Percentiles rank a stretch among this genome's conserved stretches.
Evolutionary conservation across 1,139 yeast genomes (phyloP).

Genomic region (Geotrichum carabidarum): DNA sequence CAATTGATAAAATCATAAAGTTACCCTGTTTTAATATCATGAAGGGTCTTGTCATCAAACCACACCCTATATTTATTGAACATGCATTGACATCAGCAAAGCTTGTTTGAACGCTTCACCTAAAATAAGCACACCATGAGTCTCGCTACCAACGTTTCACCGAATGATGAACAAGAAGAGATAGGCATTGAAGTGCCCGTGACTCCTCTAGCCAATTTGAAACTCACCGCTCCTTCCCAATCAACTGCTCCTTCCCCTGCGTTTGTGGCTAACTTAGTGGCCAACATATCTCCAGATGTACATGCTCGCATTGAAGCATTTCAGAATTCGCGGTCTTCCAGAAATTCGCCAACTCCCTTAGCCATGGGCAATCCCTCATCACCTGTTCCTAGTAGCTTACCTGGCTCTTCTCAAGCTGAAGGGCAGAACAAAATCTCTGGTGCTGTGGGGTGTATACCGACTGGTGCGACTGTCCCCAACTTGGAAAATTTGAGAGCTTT

Average conservation of each 20-base stretch:
- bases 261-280: conserved; percentile 19
- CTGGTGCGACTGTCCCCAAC: conserved; percentile 4
- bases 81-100: too few species aligned
- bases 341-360: not conserved
- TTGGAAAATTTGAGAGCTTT: conserved; percentile 4
- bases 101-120: too few species aligned
- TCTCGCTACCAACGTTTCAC: not conserved
- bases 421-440: not conserved
- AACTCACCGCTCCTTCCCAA: conserved; percentile 4
- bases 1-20: too few species aligned
- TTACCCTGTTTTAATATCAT: too few species aligned
- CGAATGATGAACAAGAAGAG: conserved; percentile 1
- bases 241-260: conserved; percentile 19
- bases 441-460: not conserved
- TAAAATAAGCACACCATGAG: not conserved
- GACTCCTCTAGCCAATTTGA: conserved; percentile 8
- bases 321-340: conserved; percentile 38
- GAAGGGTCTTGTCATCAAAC: too few species aligned
- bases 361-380: not conserved
- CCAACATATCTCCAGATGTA: conserved; percentile 50
- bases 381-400: not conserved
- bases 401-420: not conserved
- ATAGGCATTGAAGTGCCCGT: not conserved
- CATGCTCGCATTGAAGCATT: conserved; percentile 74
- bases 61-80: too few species aligned